Evolutionary conservation across 208 protist species (phyloP).

Genomic region (Trypanosomatidae sp.): DNA sequence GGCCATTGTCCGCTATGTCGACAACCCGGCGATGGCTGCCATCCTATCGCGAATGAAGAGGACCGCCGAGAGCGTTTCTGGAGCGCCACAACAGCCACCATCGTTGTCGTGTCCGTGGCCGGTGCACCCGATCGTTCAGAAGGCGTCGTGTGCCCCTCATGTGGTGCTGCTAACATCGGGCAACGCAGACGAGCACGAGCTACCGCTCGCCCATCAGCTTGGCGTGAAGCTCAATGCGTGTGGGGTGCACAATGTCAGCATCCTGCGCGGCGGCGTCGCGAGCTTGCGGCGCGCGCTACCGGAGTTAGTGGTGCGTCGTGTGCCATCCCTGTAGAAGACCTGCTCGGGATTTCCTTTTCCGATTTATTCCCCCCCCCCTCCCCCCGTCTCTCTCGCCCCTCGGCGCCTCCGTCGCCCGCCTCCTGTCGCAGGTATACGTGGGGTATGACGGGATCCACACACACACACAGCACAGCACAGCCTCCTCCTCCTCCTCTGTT

Average conservation of each 20-base stretch:
- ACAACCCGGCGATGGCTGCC: constrained; percentile 46
- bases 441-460: background rate
- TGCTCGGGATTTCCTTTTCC: background rate
- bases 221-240: constrained; percentile 44
- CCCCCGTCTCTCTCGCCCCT: background rate
- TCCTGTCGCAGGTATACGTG: no score
- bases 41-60: constrained; percentile 14
- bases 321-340: background rate
- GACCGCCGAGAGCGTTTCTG: background rate
- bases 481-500: constrained; percentile 4
- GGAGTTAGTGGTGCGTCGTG: constrained; percentile 39
- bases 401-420: background rate
- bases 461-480: background rate
- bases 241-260: constrained; percentile 61
- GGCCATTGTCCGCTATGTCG: constrained; percentile 42
- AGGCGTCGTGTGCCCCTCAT: constrained; percentile 33
- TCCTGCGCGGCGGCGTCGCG: constrained; percentile 60
- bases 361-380: background rate
- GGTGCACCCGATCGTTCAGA: constrained; percentile 32
- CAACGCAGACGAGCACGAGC: constrained; percentile 3
- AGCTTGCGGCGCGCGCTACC: constrained; percentile 35
- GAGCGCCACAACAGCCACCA: background rate
- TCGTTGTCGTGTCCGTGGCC: constrained; percentile 8
- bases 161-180: constrained; percentile 36
- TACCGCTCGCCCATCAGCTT: constrained; percentile 37